Conservation (phyloP, 2,329 filamentous ascomycete species). For the Xylariaceae sp. region DNA sequence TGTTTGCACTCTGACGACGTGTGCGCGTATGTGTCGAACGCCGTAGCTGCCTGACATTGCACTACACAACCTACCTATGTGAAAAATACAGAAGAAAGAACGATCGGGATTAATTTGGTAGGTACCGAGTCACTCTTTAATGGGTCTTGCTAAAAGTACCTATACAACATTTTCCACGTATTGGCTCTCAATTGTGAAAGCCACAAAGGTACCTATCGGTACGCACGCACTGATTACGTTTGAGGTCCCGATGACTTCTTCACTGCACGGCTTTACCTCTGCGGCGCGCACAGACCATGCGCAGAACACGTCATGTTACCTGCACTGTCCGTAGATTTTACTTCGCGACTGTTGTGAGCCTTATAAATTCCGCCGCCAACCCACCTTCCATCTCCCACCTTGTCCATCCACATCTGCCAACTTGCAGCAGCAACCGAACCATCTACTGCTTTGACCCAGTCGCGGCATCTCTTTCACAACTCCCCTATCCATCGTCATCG, state of each 20-base stretch:
- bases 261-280: neutral
- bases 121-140: too few relatives aligned
- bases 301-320: neutral
- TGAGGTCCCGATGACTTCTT: neutral
- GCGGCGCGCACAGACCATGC: neutral
- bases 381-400: neutral
- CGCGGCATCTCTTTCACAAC: neutral
- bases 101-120: too few relatives aligned
- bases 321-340: neutral
- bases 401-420: neutral
- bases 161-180: neutral
- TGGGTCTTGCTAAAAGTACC: neutral
- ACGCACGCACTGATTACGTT: neutral
- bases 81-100: too few relatives aligned
- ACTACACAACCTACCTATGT: too few relatives aligned
- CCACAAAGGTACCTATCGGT: neutral
- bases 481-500: slow-evolving; percentile 1
- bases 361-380: neutral
- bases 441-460: neutral
- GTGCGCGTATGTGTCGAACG: too few relatives aligned
- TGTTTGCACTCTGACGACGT: too few relatives aligned
- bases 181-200: neutral
- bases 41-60: too few relatives aligned
- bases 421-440: neutral
- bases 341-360: neutral